Evolutionary conservation across 2,329 filamentous ascomycete genomes (phyloP).

Genomic region (Lomentospora prolificans): DNA sequence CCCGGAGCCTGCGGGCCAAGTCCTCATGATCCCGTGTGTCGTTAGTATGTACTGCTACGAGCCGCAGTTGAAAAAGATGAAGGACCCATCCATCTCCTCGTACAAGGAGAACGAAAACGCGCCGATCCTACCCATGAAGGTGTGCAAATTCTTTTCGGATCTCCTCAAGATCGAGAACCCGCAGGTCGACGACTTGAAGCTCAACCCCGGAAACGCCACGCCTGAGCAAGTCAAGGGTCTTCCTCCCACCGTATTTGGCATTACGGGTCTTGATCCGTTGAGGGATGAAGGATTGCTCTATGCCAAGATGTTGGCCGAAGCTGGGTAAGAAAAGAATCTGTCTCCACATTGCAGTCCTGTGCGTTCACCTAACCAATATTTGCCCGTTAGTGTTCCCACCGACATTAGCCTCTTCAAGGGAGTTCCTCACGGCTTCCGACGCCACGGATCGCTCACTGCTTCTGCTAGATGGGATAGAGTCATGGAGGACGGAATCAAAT

Average conservation of each 20-base stretch:
- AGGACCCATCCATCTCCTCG: slow-evolving; percentile 29
- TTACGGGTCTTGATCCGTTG: slow-evolving; percentile 36
- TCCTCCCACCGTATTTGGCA: slow-evolving; percentile 32
- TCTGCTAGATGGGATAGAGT: slow-evolving; percentile 31
- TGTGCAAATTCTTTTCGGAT: slow-evolving; percentile 22
- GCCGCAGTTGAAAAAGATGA: slow-evolving; percentile 24
- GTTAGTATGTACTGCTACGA: slow-evolving; percentile 19
- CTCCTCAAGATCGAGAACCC: slow-evolving; percentile 18
- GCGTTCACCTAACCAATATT: neutral
- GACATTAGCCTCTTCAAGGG: slow-evolving; percentile 38
- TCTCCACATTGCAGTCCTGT: neutral
- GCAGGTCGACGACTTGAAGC: slow-evolving; percentile 20
- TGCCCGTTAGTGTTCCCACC: slow-evolving; percentile 32
- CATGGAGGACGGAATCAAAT: slow-evolving; percentile 31
- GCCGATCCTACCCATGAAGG: slow-evolving; percentile 33
- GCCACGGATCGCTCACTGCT: slow-evolving; percentile 28
- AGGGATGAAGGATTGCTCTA: slow-evolving; percentile 39
- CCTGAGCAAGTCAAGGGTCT: slow-evolving; percentile 27
- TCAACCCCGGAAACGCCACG: slow-evolving; percentile 27
- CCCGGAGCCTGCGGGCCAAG: slow-evolving; percentile 34
- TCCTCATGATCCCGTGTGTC: slow-evolving; percentile 40
- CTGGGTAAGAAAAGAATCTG: slow-evolving; percentile 23
- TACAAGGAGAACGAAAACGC: slow-evolving; percentile 35
- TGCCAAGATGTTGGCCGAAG: slow-evolving; percentile 30
- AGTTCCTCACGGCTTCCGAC: slow-evolving; percentile 39